phyloP scores from a whole-genome alignment of 306 rosid genomes.

The Ormosia emarginata region DNA sequence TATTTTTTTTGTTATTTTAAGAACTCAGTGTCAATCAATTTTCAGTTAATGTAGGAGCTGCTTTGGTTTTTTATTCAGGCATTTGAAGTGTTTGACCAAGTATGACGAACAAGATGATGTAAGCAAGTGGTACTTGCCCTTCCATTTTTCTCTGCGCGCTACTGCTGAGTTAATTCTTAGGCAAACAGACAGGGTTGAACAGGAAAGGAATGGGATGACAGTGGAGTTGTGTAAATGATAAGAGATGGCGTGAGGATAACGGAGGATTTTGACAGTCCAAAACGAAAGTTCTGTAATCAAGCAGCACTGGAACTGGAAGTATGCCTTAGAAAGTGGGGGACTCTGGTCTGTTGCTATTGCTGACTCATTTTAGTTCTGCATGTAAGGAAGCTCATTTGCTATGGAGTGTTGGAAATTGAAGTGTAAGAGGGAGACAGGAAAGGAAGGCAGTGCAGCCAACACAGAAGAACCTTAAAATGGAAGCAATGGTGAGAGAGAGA shows the following conservation, averaged over 20 bases:
- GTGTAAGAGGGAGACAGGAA: slow-evolving; percentile 22
- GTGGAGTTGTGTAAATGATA: neutral
- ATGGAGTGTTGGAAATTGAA: slow-evolving; percentile 61
- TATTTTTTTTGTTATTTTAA: neutral
- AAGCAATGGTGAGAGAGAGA: slow-evolving; percentile 39
- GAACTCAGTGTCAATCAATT: neutral
- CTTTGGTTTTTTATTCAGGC: neutral
- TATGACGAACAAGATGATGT: slow-evolving; percentile 23
- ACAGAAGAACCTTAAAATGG: slow-evolving; percentile 40
- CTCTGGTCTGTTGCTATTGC: slow-evolving; percentile 15
- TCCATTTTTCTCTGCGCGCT: neutral
- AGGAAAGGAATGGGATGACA: slow-evolving; percentile 9
- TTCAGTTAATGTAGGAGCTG: neutral
- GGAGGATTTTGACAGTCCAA: slow-evolving; percentile 1
- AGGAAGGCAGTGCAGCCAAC: slow-evolving; percentile 27
- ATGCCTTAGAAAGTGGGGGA: slow-evolving; percentile 59
- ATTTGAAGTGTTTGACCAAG: slow-evolving; percentile 22
- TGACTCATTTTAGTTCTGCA: slow-evolving; percentile 7
- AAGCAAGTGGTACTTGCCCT: slow-evolving; percentile 7
- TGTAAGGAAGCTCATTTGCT: neutral
- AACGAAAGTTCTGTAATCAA: neutral
- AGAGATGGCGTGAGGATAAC: slow-evolving; percentile 49
- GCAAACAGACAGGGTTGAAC: slow-evolving; percentile 1
- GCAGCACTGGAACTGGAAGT: neutral
- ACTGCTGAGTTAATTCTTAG: neutral